phyloP scores from a whole-genome alignment of 371 early-diverging fungal species.

The Chytridiales sp. region DNA sequence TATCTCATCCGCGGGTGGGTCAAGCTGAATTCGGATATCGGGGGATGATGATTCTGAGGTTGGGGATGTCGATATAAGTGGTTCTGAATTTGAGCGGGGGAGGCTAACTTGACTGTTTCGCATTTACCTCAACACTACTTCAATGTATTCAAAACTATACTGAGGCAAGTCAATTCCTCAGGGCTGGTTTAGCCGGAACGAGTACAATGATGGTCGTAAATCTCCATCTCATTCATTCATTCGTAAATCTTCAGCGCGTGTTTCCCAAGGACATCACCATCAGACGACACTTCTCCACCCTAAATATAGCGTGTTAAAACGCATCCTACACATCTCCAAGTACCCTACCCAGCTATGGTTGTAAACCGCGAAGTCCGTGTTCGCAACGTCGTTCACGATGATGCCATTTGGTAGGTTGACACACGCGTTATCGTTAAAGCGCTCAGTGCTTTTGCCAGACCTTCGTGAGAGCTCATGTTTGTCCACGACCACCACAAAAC shows the following conservation, averaged over 20 bases:
- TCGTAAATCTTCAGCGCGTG: neutral
- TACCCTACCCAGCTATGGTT: slow-evolving; percentile 6
- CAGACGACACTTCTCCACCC: neutral
- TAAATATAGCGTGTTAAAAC: neutral
- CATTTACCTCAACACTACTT: too few relatives aligned
- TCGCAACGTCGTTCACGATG: slow-evolving; percentile 45
- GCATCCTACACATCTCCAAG: neutral
- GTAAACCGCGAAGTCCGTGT: slow-evolving; percentile 14
- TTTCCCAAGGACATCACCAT: neutral
- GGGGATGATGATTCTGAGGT: too few relatives aligned
- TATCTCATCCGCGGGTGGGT: too few relatives aligned
- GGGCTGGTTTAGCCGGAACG: too few relatives aligned
- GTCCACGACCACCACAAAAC: neutral
- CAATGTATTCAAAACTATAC: too few relatives aligned
- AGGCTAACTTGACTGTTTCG: too few relatives aligned
- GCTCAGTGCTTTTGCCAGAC: neutral
- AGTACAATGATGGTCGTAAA: neutral
- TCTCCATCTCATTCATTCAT: neutral
- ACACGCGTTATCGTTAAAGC: neutral
- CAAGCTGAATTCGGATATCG: too few relatives aligned
- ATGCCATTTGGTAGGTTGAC: slow-evolving; percentile 44
- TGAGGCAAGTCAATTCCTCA: too few relatives aligned
- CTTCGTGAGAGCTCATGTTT: too few relatives aligned
- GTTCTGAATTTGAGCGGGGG: too few relatives aligned
- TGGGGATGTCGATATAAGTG: too few relatives aligned